phyloP scores from a whole-genome alignment of 345 rosid genomes.

The thale cress (Arabidopsis thaliana) region TAIR10.1 NC_003071.7:14129501-14130000 shows the following conservation, averaged over 20 bases:
- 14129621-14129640: slow-evolving; percentile 94
- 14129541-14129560: slow-evolving; percentile 21
- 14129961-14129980: slow-evolving; percentile 94
- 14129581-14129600: not conserved
- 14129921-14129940: slow-evolving; percentile 97
- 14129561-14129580: slow-evolving; percentile 17
- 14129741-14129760: slow-evolving; percentile 99
- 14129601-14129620: not conserved
- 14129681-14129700: slow-evolving; percentile 80
- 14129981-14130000: slow-evolving; percentile 99
- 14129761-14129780: slow-evolving; percentile 63
- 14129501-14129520: slow-evolving; percentile 56
- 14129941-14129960: slow-evolving; percentile 93
- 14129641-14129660: slow-evolving; percentile 54
- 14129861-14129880: slow-evolving; percentile 7
- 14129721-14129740: slow-evolving; percentile 96
- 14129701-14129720: slow-evolving; percentile 87
- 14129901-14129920: slow-evolving; percentile 72
- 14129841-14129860: not conserved
- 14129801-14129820: slow-evolving; percentile 16
- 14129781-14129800: slow-evolving; percentile 5
- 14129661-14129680: slow-evolving; percentile 60
- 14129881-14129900: slow-evolving; percentile 6
- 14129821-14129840: not conserved
- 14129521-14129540: slow-evolving; percentile 56